Base-by-base conservation (phyloP, 2,329 filamentous ascomycete species). In the Trichoderma semiorbis region DNA sequence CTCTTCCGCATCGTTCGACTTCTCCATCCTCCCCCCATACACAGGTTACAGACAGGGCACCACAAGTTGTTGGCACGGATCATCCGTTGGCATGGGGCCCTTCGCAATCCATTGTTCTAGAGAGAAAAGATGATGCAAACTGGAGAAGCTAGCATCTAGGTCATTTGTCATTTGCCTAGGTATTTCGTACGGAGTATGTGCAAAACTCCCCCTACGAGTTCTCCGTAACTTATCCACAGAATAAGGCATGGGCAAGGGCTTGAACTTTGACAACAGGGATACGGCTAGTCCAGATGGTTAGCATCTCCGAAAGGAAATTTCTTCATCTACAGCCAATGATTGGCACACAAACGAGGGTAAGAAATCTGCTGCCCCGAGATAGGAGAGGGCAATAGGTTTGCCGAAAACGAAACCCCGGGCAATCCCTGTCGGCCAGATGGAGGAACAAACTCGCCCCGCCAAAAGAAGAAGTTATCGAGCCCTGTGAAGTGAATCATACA, bases 211-310 rank as follows among this genome's bases (percentile, higher is more conserved):
- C 62, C 43, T 43, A 43, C 39, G 39, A 43, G 12, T 32, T 36
- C 64, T 67, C 50, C 50, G 64, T 60, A 28, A 4, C n/a, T 18
- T 34, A 34, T 60, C 57, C 57, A 32, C 57, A 60, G 57, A 60
- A 47, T 47, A 68, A 68, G 65, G 53, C 53, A 68, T 58, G 65
- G 53, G 24, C 55, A 67, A 57, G 64, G 50, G 50, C 5, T 32
- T 32, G 24, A 16, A 55, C 65, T 43, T 43, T 43, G 34, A 32
- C 53, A 60, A 30, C 65, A 68, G 34, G 65, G 53, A 60, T 68
- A 12, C 34, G 32, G 53, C 55, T 47, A 43, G 34, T 53, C 39
- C 53, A 34, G 16, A 30, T 60, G 32, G 26, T 26, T 47, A 16
- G 7, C 53, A 68, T 68, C 34, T 30, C 65, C 53, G 53, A 32